Base-by-base conservation (phyloP, 2,329 filamentous ascomycete species). In the Esteya vermicola region DNA sequence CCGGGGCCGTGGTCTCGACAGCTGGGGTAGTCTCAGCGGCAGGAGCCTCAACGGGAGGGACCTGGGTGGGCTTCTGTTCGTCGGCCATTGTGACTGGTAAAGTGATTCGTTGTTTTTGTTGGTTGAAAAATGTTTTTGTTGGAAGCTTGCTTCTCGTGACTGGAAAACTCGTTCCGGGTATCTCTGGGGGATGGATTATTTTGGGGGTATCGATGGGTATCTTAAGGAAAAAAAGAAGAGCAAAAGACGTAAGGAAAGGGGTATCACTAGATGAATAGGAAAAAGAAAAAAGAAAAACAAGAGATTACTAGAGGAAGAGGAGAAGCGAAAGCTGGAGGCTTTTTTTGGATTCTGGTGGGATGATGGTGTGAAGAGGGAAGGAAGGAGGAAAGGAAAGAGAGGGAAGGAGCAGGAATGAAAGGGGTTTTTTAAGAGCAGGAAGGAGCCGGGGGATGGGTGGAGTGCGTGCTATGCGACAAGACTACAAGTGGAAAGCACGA, bases 21-120 rank as follows among this genome's bases (percentile, higher is more conserved):
- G 42, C 51, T n/a, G 49, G 48, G 12, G 52, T 45, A 33, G 47
- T 30, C 32, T 43, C 43, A 38, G 51, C 53, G 41, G 40, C 51
- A 14, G 49, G 48, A 36, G 61, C 55, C 50, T 59, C 55, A 41
- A 52, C 54, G 51, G 54, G 58, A 49, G 67, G 57, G 60, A 67
- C 65, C 60, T 78, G 77, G 53, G 72, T 67, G 57, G 78, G 71
- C 68, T 85, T 85, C 62, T 77, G 71, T 61, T 67, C 68, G 56
- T 85, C 80, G 65, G 81, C 76, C 80, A 85, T 85, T 69, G 54
- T 72, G 66, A 59, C 56, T 57, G 47, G 43, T 54, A 55, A 47
- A 45, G 34, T 37, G 39, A 43, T 41, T 47, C 48, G 34, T 43
- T 36, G 33, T 39, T 38, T 25, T 38, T 36, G 30, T 36, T 26